Base-by-base conservation (phyloP, 306 rosid genomes). In the Phaseolus lunatus region DNA sequence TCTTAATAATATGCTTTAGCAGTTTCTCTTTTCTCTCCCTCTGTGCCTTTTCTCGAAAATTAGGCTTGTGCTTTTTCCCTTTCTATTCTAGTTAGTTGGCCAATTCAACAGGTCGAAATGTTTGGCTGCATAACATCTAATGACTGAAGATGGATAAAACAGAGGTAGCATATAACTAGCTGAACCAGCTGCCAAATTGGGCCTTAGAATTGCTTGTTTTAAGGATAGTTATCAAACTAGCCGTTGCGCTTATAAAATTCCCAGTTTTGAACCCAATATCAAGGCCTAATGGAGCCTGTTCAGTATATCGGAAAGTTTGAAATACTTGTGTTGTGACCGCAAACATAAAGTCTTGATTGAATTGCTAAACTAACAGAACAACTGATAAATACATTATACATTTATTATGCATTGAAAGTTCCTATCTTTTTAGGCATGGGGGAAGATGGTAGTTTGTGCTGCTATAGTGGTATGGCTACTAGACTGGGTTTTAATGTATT, bases 91-190 rank as follows among this genome's bases (percentile, higher is more conserved):
- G 26, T 18, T 35, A 18, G 26, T 63, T 62, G 22, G 43, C 47
- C 47, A 4, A 44, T 82, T 71, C 35, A 1, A 49, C 33, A 24
- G 22, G 54, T 29, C 71, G 35, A 67, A 82, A 39, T 72, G 70
- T 45, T 24, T 47, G 45, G 41, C 79, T 41, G 20, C 29, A 47
- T 70, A 52, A n/a, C n/a, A n/a, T n/a, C n/a, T n/a, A n/a, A n/a
- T n/a, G n/a, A n/a, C n/a, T n/a, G n/a, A n/a, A n/a, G n/a, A 66
- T 73, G 70, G 53, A 33, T n/a, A 56, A 75, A 50, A 52, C 24
- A 45, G 75, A 67, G 50, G n/a, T 45, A 71, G 47, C 52, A 44
- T 57, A 9, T 18, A 47, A 37, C 66, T 75, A 47, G 48, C 48
- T 35, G 66, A 35, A 44, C 37, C 53, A 44, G 65, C 71, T 58